phyloP scores from a whole-genome alignment of 1,284 basidiomycete species.

The Moesziomyces antarcticus region DNA sequence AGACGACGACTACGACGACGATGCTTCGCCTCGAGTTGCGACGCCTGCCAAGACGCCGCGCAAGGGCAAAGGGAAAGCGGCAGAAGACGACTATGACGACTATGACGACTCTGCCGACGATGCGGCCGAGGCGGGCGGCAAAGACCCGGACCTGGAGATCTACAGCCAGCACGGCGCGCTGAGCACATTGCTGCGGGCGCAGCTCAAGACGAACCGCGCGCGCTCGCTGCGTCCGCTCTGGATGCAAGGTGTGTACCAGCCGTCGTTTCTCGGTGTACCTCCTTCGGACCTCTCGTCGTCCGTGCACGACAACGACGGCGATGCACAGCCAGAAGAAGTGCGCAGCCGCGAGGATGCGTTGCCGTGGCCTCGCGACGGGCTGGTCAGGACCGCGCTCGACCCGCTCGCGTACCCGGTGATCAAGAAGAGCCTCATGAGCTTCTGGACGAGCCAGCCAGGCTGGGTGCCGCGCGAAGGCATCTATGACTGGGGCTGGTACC shows the following conservation, averaged over 20 bases:
- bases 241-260: constrained; percentile 24
- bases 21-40: not conserved
- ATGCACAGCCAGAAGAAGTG: constrained; percentile 1
- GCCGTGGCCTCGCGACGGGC: constrained; percentile 36
- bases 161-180: constrained; percentile 15
- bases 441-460: constrained; percentile 28
- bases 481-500: constrained; percentile 42
- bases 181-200: constrained; percentile 5
- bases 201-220: constrained; percentile 23
- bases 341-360: constrained; percentile 1
- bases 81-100: constrained; percentile 16
- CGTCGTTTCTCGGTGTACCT: constrained; percentile 28
- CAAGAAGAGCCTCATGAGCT: constrained; percentile 17
- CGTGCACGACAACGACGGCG: constrained; percentile 6
- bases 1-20: constrained; percentile 4
- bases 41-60: not conserved
- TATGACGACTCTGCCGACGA: not conserved
- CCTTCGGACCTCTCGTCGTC: not conserved
- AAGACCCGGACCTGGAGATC: constrained; percentile 20
- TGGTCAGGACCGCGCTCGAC: constrained; percentile 13
- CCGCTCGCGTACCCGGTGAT: constrained; percentile 11
- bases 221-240: constrained; percentile 22
- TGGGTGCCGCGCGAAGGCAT: constrained; percentile 30
- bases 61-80: too few relatives aligned
- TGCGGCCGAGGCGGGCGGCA: not conserved